Evolutionary conservation across 2,329 filamentous ascomycete genomes (phyloP).

Genomic region (Lasiodiplodia sp.): DNA sequence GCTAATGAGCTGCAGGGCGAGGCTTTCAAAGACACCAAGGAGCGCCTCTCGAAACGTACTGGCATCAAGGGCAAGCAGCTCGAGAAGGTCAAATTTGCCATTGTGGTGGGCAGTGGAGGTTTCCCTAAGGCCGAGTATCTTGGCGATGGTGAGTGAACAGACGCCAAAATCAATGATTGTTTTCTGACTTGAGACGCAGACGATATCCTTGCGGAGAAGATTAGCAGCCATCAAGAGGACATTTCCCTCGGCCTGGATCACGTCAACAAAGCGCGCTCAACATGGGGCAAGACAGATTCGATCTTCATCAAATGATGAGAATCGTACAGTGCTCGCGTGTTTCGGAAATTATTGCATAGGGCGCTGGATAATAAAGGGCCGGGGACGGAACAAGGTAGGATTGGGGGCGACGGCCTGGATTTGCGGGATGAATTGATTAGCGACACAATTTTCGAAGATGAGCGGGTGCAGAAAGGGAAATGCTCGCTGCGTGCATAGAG

Average conservation of each 20-base stretch:
- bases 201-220: constrained; percentile 55
- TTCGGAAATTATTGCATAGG: constrained; percentile 25
- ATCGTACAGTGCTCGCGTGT: constrained; percentile 5
- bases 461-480: constrained; percentile 9
- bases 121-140: constrained; percentile 85
- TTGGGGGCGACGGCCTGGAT: constrained; percentile 18
- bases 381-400: constrained; percentile 4
- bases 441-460: constrained; percentile 18
- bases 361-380: constrained; percentile 23
- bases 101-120: constrained; percentile 67
- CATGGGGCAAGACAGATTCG: constrained; percentile 67
- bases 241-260: constrained; percentile 64
- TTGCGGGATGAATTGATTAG: constrained; percentile 25
- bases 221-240: constrained; percentile 40
- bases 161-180: constrained; percentile 23
- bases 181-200: constrained; percentile 42
- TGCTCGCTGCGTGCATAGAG: constrained; percentile 23
- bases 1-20: constrained; percentile 67
- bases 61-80: constrained; percentile 98
- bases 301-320: constrained; percentile 46
- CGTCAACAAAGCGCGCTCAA: constrained; percentile 66
- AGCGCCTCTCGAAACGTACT: constrained; percentile 89
- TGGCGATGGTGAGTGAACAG: constrained; percentile 76
- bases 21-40: constrained; percentile 88
- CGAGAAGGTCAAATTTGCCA: constrained; percentile 96